Evolutionary conservation across 2,329 filamentous ascomycete genomes (phyloP).

Genomic region (Tympanopsis confertula): DNA sequence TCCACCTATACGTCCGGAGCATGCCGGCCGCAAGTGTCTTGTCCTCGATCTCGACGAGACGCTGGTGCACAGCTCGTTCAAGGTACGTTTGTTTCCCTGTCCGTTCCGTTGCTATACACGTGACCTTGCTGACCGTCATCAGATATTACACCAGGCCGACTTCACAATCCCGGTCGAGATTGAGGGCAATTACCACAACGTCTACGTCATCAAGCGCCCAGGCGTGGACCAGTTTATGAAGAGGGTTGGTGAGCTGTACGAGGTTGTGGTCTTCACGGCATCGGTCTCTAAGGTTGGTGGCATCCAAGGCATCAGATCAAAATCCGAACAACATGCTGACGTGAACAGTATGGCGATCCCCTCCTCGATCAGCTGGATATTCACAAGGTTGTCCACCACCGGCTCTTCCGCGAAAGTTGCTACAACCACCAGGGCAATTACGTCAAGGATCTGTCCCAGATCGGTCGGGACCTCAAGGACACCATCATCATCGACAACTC

Average conservation of each 20-base stretch:
- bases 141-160: conserved; percentile 96
- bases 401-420: conserved; percentile 94
- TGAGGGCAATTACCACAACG: conserved; percentile 97
- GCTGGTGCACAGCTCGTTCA: conserved; percentile 95
- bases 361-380: conserved; percentile 94
- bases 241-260: conserved; percentile 89
- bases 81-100: conserved; percentile 45
- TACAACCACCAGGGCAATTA: conserved; percentile 99
- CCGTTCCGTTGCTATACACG: not conserved
- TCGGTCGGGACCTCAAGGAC: conserved; percentile 87
- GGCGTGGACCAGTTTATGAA: conserved; percentile 99
- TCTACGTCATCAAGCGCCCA: conserved; percentile 98
- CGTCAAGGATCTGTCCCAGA: conserved; percentile 95
- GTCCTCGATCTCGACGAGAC: conserved; percentile 97
- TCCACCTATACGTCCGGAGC: conserved; percentile 67
- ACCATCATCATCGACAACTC: conserved; percentile 99
- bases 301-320: conserved; percentile 2
- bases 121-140: conserved; percentile 5
- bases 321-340: not conserved
- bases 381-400: conserved; percentile 89
- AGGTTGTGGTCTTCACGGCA: conserved; percentile 96
- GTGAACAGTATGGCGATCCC: conserved; percentile 76
- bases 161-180: conserved; percentile 99
- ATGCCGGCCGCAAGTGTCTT: conserved; percentile 82
- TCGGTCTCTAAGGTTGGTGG: conserved; percentile 82